phyloP scores from a whole-genome alignment of 176 grass and related monocot genomes.

The Hordeum vulgare region DNA sequence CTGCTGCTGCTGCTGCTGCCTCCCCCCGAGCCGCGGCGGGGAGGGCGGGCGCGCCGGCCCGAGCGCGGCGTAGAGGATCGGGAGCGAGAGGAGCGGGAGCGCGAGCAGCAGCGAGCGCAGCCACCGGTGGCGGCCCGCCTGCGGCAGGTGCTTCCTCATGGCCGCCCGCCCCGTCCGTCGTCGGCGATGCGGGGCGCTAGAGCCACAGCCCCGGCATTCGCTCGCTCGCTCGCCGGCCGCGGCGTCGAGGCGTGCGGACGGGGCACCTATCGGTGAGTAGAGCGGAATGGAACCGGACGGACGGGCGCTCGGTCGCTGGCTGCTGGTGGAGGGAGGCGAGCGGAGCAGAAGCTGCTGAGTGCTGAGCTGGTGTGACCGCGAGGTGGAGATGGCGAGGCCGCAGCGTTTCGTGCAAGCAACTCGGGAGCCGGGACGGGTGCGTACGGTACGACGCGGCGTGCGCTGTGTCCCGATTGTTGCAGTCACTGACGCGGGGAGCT shows the following conservation, averaged over 20 bases:
- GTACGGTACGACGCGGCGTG: not conserved
- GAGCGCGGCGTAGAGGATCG: slow-evolving; percentile 41
- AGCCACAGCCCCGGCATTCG: slow-evolving; percentile 58
- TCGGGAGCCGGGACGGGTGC: not conserved
- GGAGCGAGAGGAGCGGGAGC: slow-evolving; percentile 49
- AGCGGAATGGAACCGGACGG: not conserved
- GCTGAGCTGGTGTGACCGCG: not conserved
- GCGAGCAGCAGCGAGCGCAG: slow-evolving; percentile 53
- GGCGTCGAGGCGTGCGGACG: not conserved
- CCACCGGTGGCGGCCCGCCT: slow-evolving; percentile 39
- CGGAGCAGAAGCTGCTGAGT: not conserved
- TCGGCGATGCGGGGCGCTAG: slow-evolving; percentile 1
- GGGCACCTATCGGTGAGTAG: too few species aligned
- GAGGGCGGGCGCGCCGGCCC: not conserved
- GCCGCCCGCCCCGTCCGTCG: not conserved
- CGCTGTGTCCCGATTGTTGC: not conserved
- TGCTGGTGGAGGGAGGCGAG: not conserved
- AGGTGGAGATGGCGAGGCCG: slow-evolving; percentile 14
- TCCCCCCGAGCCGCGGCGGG: not conserved
- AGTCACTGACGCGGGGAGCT: not conserved
- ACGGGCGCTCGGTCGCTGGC: not conserved
- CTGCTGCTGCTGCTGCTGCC: not conserved
- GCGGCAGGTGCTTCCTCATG: slow-evolving; percentile 75
- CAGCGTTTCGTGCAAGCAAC: slow-evolving; percentile 35
- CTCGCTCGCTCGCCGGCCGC: not conserved